Evolutionary conservation across 1,284 basidiomycete genomes (phyloP).

Genomic region (Tilletia setariae): DNA sequence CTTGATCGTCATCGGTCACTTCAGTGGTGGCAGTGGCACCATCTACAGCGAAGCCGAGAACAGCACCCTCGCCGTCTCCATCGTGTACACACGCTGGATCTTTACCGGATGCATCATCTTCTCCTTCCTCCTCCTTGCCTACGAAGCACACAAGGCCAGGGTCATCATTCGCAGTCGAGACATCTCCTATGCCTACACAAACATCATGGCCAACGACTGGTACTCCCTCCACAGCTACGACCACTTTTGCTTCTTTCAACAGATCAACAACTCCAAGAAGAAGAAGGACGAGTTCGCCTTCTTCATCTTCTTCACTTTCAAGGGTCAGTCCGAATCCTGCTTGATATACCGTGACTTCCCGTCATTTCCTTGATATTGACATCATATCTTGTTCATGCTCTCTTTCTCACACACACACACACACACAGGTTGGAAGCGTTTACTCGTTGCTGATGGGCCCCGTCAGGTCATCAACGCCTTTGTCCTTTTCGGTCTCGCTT

Average conservation of each 20-base stretch:
- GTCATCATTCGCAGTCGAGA: slow-evolving; percentile 90
- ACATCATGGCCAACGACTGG: slow-evolving; percentile 85
- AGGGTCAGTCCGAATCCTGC: slow-evolving; percentile 59
- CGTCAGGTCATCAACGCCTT: slow-evolving; percentile 94
- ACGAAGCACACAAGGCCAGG: slow-evolving; percentile 86
- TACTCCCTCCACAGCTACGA: slow-evolving; percentile 74
- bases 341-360: background rate
- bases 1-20: slow-evolving; percentile 85
- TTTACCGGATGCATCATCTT: slow-evolving; percentile 98
- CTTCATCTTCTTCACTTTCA: slow-evolving; percentile 99
- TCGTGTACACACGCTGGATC: slow-evolving; percentile 86
- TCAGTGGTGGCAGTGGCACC: slow-evolving; percentile 84
- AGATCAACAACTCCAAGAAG: slow-evolving; percentile 93
- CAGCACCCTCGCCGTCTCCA: slow-evolving; percentile 80
- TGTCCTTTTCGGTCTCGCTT: slow-evolving; percentile 85
- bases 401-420: slow-evolving; percentile 97
- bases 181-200: slow-evolving; percentile 67
- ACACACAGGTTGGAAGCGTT: slow-evolving; percentile 95
- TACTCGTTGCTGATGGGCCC: slow-evolving; percentile 90
- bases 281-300: slow-evolving; percentile 95
- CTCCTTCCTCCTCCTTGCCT: slow-evolving; percentile 86
- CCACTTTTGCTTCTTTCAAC: slow-evolving; percentile 96
- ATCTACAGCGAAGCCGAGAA: slow-evolving; percentile 64
- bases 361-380: background rate
- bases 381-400: too few relatives aligned